These are phyloP conservation scores for Scleroderma citrinum DNA, from an alignment of 768 basidiomycete genomes.

Conservation along the genomic window DNA sequence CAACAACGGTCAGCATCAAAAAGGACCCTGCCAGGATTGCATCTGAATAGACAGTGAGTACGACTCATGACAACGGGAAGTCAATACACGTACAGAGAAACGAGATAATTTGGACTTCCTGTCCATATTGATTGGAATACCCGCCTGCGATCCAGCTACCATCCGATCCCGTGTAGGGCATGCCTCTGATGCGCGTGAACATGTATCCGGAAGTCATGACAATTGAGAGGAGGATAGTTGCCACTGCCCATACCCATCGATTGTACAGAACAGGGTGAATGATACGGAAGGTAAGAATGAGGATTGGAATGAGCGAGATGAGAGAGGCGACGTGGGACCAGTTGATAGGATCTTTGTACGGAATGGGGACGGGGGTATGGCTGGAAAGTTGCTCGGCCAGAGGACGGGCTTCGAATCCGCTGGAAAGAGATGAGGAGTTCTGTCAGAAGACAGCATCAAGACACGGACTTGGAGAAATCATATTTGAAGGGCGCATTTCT, in stretches of 20 bases:
- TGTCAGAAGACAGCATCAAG: not conserved
- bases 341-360: constrained; percentile 75
- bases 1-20: constrained; percentile 71
- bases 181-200: constrained; percentile 89
- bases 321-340: constrained; percentile 53
- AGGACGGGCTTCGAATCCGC: constrained; percentile 77
- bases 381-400: constrained; percentile 70
- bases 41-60: constrained; percentile 44
- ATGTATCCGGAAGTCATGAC: constrained; percentile 93
- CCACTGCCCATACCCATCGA: constrained; percentile 76
- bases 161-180: constrained; percentile 59
- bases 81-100: constrained; percentile 64
- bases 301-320: constrained; percentile 39
- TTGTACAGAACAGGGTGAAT: constrained; percentile 59
- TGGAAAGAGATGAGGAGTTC: constrained; percentile 26
- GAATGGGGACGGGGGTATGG: constrained; percentile 75
- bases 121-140: constrained; percentile 85
- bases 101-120: constrained; percentile 86
- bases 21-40: constrained; percentile 75
- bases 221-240: constrained; percentile 55
- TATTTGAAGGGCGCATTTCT: constrained; percentile 54
- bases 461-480: constrained; percentile 67
- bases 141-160: constrained; percentile 83
- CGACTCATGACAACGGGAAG: constrained; percentile 2
- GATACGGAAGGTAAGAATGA: constrained; percentile 51